Base-by-base conservation (phyloP, 202 grass and related monocot species). In the Tripidium arundinaceum region DNA sequence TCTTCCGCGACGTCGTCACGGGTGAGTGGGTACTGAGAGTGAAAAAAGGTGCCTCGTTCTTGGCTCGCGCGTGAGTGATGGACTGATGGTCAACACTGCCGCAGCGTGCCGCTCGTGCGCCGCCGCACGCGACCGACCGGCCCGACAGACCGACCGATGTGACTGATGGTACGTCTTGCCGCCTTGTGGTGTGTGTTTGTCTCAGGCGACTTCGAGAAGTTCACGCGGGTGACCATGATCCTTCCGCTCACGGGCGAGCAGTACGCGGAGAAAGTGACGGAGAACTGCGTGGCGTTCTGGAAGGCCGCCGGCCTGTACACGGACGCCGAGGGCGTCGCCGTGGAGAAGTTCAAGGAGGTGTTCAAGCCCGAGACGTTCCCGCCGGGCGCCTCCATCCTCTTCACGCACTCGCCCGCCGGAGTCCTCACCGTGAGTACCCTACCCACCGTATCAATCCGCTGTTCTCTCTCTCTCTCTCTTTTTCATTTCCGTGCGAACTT, bases 161-260 rank as follows among this genome's bases (percentile, higher is more conserved):
- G n/a, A n/a, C n/a, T n/a, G n/a, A n/a, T n/a, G n/a, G n/a, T n/a
- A n/a, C n/a, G n/a, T n/a, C n/a, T n/a, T n/a, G n/a, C n/a, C n/a
- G n/a, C n/a, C n/a, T n/a, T n/a, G n/a, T n/a, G n/a, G n/a, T 50
- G 18, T 50, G 49, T 54, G 18, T 54, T 8, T 21, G 49, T 21
- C 19, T 54, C 86, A 94, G 94, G 92, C 8, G 79, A 89, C 24
- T 98, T 98, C 76, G 92, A 93, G 82, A 95, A 98, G 88, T 88
- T 93, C 64, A 73, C 87, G 9, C 62, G 80, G 46, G 88, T 98
- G 68, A 89, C 90, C 0, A 84, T 91, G 95, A 79, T 93, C 67
- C 79, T 88, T 57, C 95, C 88, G 75, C 84, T 98, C 3, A 95
- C 88, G 8, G 95, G 95, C 42, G 83, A 87, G 74, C 84, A 91